Evolutionary conservation across 768 basidiomycete species (phyloP), one percentile per base, ranked within the genome.

Genomic region (Termitomyces sp.): DNA sequence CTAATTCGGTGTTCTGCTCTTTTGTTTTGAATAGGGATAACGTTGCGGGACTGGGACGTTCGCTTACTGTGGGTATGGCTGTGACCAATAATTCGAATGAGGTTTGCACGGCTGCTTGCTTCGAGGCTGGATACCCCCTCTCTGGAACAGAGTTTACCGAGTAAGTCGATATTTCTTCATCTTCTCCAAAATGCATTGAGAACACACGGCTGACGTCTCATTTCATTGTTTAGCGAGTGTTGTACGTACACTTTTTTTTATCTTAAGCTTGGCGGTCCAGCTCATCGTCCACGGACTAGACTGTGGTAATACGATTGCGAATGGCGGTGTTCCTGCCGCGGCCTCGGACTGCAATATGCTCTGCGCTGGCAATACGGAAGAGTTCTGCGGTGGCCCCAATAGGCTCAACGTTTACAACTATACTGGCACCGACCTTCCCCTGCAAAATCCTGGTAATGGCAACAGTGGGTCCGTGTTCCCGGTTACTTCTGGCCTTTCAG

Each of bases 371-470:
- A 86, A 87, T 60, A 73, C 71, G 45, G 76, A 84, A 0, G 85
- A 91, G 67, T 85, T 85, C 61, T 92, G 91, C 64, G 91, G 91
- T 25, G 91, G 90, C 38, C 86, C 89, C 0, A 79, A 87, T 67
- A 75, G 83, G 48, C 75, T 91, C 25, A 87, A 83, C 57, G 71
- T 86, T 3, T 91, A 88, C 71, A 88, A 89, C 69, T 89, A 83
- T 64, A 90, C 88, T 45, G 87, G 86, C 0, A 82, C 79, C 0
- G 71, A 74, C 59, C 75, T 85, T 29, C 81, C 84, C n/a, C 65
- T 69, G 15, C 69, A 69, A 12, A 62, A 67, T 20, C 71, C 69
- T 17, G 70, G 68, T 8, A n/a, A 38, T 31, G 77, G 75, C 1
- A 76, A 74, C 2, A 75, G 75, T 10, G 77, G 71, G 12, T 63